Percentiles rank a stretch among this genome's conserved stretches.
Conservation (phyloP, 1,139 yeast genomes). For the Taiozyma onychis region DNA sequence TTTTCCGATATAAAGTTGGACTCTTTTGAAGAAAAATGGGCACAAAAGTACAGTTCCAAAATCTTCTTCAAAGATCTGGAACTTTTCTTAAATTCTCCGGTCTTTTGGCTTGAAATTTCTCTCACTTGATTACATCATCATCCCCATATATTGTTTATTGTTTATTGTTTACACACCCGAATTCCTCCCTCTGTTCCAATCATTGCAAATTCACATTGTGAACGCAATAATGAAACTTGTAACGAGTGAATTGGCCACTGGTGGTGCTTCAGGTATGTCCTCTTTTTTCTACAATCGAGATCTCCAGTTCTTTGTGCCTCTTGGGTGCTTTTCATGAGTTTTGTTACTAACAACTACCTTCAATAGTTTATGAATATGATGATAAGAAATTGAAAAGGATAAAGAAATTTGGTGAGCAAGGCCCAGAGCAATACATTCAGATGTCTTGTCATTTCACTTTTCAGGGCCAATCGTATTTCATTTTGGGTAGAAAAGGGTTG, state of each 20-base stretch:
- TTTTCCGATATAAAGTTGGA: too few relatives aligned
- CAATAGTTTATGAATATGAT: not conserved
- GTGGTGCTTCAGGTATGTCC: not conserved
- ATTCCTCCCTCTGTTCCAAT: not conserved
- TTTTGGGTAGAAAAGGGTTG: slow-evolving; percentile 17
- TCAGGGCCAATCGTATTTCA: slow-evolving; percentile 4
- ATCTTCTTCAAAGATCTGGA: too few relatives aligned
- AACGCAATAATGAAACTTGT: not conserved
- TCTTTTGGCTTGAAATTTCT: too few relatives aligned
- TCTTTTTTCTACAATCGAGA: not conserved
- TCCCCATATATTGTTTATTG: not conserved
- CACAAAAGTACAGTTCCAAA: too few relatives aligned
- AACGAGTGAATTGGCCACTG: not conserved
- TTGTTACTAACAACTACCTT: not conserved
- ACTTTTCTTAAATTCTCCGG: too few relatives aligned
- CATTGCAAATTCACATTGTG: not conserved
- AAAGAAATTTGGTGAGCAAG: slow-evolving; percentile 2
- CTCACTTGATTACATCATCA: not conserved
- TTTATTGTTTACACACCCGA: not conserved
- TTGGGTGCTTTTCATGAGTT: not conserved
- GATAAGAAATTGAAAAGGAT: not conserved
- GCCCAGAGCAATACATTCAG: slow-evolving; percentile 11
- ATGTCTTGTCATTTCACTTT: slow-evolving; percentile 6
- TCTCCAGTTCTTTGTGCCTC: not conserved
- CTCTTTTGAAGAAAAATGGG: too few relatives aligned